phyloP scores from a whole-genome alignment of 2,329 filamentous ascomycete species.

The Passalora sequoiae region DNA sequence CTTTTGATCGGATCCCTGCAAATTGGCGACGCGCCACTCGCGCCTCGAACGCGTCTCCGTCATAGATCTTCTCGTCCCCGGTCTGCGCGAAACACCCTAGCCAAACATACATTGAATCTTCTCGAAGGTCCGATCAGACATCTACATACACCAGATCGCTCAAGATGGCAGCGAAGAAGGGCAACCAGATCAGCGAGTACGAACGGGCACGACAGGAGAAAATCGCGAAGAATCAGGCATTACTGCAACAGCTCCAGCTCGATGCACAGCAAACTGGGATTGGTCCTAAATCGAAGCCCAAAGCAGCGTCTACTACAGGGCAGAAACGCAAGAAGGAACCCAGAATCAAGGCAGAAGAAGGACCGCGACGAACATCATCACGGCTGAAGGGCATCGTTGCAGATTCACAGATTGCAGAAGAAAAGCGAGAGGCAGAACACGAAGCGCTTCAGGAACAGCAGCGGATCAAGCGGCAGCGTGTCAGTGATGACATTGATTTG shows the following conservation, averaged over 20 bases:
- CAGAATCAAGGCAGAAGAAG: conserved; percentile 55
- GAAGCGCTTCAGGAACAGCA: conserved; percentile 54
- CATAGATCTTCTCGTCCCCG: conserved; percentile 9
- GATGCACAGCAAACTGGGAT: conserved; percentile 64
- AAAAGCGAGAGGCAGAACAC: conserved; percentile 63
- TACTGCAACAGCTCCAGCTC: conserved; percentile 70
- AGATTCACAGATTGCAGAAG: conserved; percentile 62
- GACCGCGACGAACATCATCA: conserved; percentile 57
- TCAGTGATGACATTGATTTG: conserved; percentile 65
- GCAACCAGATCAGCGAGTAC: conserved; percentile 67
- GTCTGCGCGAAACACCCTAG: neutral
- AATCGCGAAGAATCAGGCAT: conserved; percentile 77
- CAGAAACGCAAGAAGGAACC: conserved; percentile 38
- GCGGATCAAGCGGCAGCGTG: conserved; percentile 57
- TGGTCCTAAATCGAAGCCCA: conserved; percentile 52
- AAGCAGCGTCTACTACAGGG: conserved; percentile 40
- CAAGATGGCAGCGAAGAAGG: conserved; percentile 19
- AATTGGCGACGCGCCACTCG: neutral
- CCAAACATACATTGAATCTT: conserved; percentile 15
- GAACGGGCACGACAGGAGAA: conserved; percentile 81
- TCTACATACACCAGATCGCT: too few species aligned
- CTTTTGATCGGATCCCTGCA: neutral
- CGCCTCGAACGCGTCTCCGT: conserved; percentile 13
- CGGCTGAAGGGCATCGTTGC: conserved; percentile 59
- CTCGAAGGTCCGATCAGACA: too few species aligned